phyloP scores from a whole-genome alignment of 345 rosid species.

The Eucalyptus pauciflora region DNA sequence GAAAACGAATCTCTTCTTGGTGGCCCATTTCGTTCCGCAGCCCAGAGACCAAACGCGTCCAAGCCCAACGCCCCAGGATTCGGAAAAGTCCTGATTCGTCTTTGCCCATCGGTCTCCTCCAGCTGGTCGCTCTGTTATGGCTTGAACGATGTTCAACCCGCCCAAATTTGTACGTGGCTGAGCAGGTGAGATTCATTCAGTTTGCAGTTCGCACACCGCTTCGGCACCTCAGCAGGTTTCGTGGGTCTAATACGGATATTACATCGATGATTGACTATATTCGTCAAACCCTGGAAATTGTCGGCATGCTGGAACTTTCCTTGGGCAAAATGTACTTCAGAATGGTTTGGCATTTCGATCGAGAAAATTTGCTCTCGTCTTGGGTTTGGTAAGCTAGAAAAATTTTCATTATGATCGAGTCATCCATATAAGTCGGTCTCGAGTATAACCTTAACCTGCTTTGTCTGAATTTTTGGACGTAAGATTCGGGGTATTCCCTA shows the following conservation, averaged over 20 bases:
- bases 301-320: not conserved
- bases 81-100: fast-evolving
- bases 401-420: no score
- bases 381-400: not conserved
- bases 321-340: not conserved
- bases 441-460: no score
- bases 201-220: not conserved
- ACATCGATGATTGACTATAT: not conserved
- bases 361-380: not conserved
- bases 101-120: not conserved
- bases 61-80: not conserved
- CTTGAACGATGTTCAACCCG: not conserved
- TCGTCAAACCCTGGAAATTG: not conserved
- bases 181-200: not conserved
- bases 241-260: not conserved
- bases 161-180: not conserved
- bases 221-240: not conserved
- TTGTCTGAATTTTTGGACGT: fast-evolving
- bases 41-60: not conserved
- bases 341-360: not conserved
- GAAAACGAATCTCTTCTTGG: not conserved
- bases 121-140: not conserved
- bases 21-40: not conserved
- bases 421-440: no score
- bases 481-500: no score